Evolutionary conservation across 768 basidiomycete species (phyloP), one percentile per base, ranked within the genome.

Genomic region (Mycena capillaripes): DNA sequence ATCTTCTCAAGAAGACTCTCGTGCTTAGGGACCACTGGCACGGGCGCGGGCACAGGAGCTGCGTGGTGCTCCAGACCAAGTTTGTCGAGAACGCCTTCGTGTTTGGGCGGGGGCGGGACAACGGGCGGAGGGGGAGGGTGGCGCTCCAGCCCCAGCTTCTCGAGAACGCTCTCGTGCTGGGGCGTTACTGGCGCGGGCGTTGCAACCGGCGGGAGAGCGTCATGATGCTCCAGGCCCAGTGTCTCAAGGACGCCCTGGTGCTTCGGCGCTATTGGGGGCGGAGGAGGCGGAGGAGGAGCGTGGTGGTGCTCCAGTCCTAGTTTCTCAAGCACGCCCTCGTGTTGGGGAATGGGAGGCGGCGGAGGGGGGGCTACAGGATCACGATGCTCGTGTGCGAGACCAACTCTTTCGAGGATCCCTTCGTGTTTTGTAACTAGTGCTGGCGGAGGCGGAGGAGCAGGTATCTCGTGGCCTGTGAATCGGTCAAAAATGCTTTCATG

Each of bases 321-420:
- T 44, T 66, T 66, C 38, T 66, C 56, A 25, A 67, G 42, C 36
- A 69, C 12, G 38, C 68, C 19, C 19, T 69, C 68, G n/a, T 50
- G 56, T 42, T 59, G 57, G 4, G 52, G 66, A 11, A 56, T 34
- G 23, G 30, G 29, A 2, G 60, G 69, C 25, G 69, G 69, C 10
- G 68, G 52, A 19, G 69, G 61, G 4, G 69, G 30, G 4, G 69
- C 56, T 2, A 23, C 36, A 34, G 55, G 34, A 23, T 56, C 3
- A 19, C 34, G n/a, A n/a, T n/a, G 19, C 16, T 56, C 40, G 25
- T 63, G 69, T 32, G 21, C 62, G 3, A 60, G 34, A 3, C 56
- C 56, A 14, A 70, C 29, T 38, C 34, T 34, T 50, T 65, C 69
- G 4, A 70, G 56, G 30, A 65, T 38, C 21, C 57, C 62, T 14